Base-by-base conservation (phyloP, 2,329 filamentous ascomycete species). In the Xylariales sp. region DNA sequence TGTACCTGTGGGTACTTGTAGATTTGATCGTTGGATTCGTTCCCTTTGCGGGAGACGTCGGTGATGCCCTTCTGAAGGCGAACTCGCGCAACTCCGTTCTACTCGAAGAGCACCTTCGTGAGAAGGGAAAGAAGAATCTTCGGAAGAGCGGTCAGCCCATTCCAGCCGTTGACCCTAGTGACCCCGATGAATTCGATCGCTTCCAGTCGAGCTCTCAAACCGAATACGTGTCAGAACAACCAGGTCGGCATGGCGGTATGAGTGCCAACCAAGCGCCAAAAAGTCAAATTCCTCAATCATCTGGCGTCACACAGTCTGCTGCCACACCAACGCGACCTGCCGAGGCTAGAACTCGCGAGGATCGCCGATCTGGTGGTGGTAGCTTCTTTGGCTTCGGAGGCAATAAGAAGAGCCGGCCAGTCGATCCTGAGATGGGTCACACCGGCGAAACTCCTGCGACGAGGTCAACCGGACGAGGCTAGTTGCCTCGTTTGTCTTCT, bases 1-100 rank as follows among this genome's bases (percentile, higher is more conserved):
- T 98, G 93, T 62, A 89, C 49, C 64, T 89, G 56, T 94, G 95
- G 63, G 78, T 96, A 42, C 54, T 74, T 3, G 45, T 90, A 29
- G 87, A 94, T 57, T 87, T 93, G 51, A 59, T 75, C 27, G 69
- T 90, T 24, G 88, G 87, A 5, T 65, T 93, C 3, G 69, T 91
- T 1, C 87, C 87, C 0, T 78, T 91, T 47, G 47, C 88, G 1
- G 87, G 87, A n/a, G 87, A 91, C 54, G 45, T 91, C 3, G 76
- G 73, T 28, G 87, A 93, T 55, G 84, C 84, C 5, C 61, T 79
- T 3, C 84, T 84, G 65, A 82, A 85, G 46, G 82, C 82, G 57
- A 93, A 91, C 56, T 87, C 83, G 15, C 80, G 80, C 53, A 93
- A 91, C 52, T 80, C 85, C 4, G 74, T 84, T 25, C 61, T 87